These are phyloP conservation scores for Aspergillus neoniger DNA, from an alignment of 2,329 filamentous ascomycete genomes.

Conservation along the genomic window DNA sequence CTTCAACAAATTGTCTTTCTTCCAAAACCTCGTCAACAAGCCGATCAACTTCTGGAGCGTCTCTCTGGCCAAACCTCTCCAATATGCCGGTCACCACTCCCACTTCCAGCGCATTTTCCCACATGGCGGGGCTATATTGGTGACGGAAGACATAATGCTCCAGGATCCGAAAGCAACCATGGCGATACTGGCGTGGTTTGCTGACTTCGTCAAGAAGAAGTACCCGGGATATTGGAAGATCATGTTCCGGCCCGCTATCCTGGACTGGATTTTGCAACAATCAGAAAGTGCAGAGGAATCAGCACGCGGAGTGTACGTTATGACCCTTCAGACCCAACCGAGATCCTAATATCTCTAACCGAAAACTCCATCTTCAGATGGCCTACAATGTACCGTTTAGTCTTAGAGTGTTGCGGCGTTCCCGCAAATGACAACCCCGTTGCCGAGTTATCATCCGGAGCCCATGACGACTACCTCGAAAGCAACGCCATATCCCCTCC, in stretches of 20 bases:
- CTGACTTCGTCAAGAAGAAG: constrained; percentile 21
- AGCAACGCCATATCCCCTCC: constrained; percentile 34
- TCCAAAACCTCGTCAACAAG: constrained; percentile 26
- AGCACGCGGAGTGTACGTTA: constrained; percentile 24
- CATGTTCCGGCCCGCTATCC: constrained; percentile 40
- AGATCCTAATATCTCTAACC: background rate
- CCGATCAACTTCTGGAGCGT: constrained; percentile 40
- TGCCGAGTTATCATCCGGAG: constrained; percentile 24
- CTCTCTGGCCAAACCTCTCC: constrained; percentile 30
- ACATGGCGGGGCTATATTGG: constrained; percentile 38
- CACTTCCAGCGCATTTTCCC: constrained; percentile 43
- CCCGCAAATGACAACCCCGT: background rate
- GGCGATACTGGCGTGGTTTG: constrained; percentile 42
- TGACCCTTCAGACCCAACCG: background rate
- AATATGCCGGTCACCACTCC: constrained; percentile 22
- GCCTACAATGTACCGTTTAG: constrained; percentile 30
- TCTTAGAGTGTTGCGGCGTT: constrained; percentile 23
- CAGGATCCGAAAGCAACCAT: constrained; percentile 31
- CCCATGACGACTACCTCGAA: constrained; percentile 25
- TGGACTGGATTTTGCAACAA: constrained; percentile 36
- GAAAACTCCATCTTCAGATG: constrained; percentile 17
- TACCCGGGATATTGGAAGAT: constrained; percentile 39
- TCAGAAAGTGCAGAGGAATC: constrained; percentile 18
- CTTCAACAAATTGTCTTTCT: constrained; percentile 32
- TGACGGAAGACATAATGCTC: constrained; percentile 45